phyloP scores from a whole-genome alignment of 2,329 filamentous ascomycete species.

The Fusarium floridanum region DNA sequence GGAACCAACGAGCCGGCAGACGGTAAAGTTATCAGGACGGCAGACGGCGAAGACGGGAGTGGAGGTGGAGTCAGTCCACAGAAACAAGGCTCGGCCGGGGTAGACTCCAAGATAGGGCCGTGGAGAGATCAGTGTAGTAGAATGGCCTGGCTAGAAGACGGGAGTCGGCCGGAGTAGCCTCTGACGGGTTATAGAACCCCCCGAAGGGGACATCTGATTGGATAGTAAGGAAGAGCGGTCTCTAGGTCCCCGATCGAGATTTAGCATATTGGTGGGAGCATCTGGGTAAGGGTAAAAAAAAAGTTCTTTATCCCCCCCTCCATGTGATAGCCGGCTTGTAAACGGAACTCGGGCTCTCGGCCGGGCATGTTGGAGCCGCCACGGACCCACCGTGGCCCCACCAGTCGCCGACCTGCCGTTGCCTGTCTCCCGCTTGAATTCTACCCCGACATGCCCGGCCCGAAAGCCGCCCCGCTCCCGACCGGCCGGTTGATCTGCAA shows the following conservation, averaged over 20 bases:
- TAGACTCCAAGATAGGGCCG: not conserved
- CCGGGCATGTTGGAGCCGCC: conserved; percentile 16
- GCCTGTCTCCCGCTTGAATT: conserved; percentile 9
- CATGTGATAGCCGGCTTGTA: not conserved
- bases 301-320: not conserved
- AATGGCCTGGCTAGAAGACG: conserved; percentile 15
- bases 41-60: conserved; percentile 13
- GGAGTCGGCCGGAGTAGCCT: conserved; percentile 24
- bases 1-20: conserved; percentile 19
- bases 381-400: conserved; percentile 9
- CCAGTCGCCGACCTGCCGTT: conserved; percentile 21
- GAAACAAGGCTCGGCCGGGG: conserved; percentile 12
- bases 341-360: conserved; percentile 24
- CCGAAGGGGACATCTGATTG: conserved; percentile 8
- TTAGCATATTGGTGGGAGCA: not conserved
- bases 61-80: conserved; percentile 22
- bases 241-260: not conserved
- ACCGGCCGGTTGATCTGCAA: conserved; percentile 13
- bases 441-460: conserved; percentile 19
- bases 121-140: conserved; percentile 10
- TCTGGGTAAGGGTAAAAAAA: conserved; percentile 13
- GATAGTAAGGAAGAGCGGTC: not conserved
- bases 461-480: conserved; percentile 38
- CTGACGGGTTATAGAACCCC: conserved; percentile 2
- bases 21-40: conserved; percentile 3